Conservation (phyloP, 208 protist genomes). For the Trypanosoma avium region DNA sequence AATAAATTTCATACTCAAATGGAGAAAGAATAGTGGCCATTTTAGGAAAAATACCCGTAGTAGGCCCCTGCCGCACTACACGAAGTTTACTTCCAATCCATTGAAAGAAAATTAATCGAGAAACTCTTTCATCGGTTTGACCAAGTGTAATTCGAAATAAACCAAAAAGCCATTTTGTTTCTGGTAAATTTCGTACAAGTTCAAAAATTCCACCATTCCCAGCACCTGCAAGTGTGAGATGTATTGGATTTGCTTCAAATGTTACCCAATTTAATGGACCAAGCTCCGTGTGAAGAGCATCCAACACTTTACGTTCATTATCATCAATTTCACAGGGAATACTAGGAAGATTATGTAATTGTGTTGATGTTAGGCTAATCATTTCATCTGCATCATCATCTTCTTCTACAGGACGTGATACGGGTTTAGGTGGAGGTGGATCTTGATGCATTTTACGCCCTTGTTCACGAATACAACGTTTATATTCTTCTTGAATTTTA, state of each 20-base stretch:
- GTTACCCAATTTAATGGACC: conserved; percentile 82
- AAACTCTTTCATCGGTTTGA: conserved; percentile 32
- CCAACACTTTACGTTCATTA: conserved; percentile 41
- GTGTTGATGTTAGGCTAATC: not conserved
- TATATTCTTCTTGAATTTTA: conserved; percentile 76
- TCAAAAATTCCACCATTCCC: conserved; percentile 77
- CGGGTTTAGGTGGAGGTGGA: not conserved
- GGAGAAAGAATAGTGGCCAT: conserved; percentile 65
- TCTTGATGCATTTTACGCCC: conserved; percentile 57
- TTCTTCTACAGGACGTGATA: conserved; percentile 3
- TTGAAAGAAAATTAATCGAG: conserved; percentile 79
- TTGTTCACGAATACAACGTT: conserved; percentile 49
- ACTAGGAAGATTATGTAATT: conserved; percentile 7
- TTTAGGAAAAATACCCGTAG: conserved; percentile 41
- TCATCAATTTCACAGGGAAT: conserved; percentile 21
- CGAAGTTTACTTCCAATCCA: conserved; percentile 77
- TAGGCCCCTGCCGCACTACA: conserved; percentile 36
- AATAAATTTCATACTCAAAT: conserved; percentile 72
- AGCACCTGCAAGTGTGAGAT: conserved; percentile 42
- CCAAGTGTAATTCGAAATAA: conserved; percentile 77
- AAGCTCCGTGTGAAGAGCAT: conserved; percentile 58
- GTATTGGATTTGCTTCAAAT: conserved; percentile 56
- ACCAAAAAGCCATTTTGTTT: conserved; percentile 78
- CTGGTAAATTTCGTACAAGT: conserved; percentile 67
- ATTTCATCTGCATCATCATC: conserved; percentile 21